Evolutionary conservation across 352 stramenopile species (phyloP).

Genomic region (Globisporangium splendens): DNA sequence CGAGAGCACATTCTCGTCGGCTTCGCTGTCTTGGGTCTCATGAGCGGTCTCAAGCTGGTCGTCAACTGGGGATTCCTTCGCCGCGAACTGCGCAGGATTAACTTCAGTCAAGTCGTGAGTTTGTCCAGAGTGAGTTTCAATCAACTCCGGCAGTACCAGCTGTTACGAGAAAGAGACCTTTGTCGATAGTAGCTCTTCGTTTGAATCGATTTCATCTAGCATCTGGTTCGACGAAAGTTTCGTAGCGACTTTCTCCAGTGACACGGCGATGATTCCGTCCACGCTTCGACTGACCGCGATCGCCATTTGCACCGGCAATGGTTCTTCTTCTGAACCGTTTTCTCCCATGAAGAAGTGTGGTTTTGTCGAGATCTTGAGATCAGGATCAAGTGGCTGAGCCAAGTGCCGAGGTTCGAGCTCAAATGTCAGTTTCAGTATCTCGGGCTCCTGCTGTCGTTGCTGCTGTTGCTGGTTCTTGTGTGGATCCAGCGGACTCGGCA

Average conservation of each 20-base stretch:
- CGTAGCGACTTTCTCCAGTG: constrained; percentile 28
- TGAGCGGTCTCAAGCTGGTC: background rate
- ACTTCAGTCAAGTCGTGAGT: constrained; percentile 1
- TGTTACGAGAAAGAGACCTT: background rate
- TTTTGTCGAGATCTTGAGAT: constrained; percentile 2
- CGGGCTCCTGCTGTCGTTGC: background rate
- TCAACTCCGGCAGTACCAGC: background rate
- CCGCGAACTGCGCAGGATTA: background rate
- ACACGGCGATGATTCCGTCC: constrained; percentile 33
- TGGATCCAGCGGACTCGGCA: background rate
- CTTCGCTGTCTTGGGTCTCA: background rate
- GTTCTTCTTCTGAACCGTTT: constrained; percentile 18
- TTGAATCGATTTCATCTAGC: background rate
- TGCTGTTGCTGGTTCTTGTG: background rate
- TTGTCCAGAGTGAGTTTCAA: constrained; percentile 1
- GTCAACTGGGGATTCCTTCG: background rate
- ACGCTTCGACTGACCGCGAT: constrained; percentile 39
- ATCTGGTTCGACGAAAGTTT: constrained; percentile 9
- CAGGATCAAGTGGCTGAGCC: constrained; percentile 1
- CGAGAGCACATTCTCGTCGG: background rate
- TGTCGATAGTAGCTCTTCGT: background rate
- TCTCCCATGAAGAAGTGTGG: background rate
- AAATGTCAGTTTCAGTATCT: constrained; percentile 1
- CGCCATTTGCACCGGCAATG: constrained; percentile 25
- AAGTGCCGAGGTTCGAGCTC: background rate